Base-by-base conservation (phyloP, 805 yeast genomes). In the Aciculoconidium aculeatum region DNA sequence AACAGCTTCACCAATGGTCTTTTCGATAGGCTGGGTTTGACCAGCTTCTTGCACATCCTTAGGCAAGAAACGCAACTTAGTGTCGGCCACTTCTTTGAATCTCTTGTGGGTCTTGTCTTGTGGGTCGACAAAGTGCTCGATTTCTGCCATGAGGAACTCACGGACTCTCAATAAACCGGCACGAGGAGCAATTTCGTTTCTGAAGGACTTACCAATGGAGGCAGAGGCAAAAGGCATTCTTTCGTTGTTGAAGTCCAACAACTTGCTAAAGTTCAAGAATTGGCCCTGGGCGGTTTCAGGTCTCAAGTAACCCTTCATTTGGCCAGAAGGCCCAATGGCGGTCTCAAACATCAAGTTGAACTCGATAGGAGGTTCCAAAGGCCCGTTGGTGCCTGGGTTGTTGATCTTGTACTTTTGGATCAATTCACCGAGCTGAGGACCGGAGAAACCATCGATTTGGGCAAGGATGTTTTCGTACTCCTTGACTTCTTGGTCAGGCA, bases 281-380 rank as follows among this genome's bases (percentile, higher is more conserved):
- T 92, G 98, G 53, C 99, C 99, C 71, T 92, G 99, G 15, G 99
- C 99, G 41, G 99, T 92, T 69, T 92, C 99, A 38, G 99, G 99
- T 64, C 99, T 80, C 54, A 92, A 65, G 65, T 75, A 92, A 44
- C 98, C 98, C 69, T 84, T 88, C 58, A 88, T 66, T 56, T 80
- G 86, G 51, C 98, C 98, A 31, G 96, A 84, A 38, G 99, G 98
- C 32, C 99, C 99, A 58, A 92, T 94, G 34, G 95, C 95, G 36
- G 99, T 92, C 65, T 90, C 97, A 56, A 92, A 92, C 99, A 92
- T 92, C 59, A 92, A 76, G 69, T 92, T 92, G 77, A 92, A 92
- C 60, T 88, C 96, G 48, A 69, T 76, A 44, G 99, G 99, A 25
- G 80, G 80, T 59, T 86, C 94, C 48, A 92, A 72, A 30, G 75